phyloP scores from a whole-genome alignment of 2,329 filamentous ascomycete genomes.

The Juglanconis sp. region DNA sequence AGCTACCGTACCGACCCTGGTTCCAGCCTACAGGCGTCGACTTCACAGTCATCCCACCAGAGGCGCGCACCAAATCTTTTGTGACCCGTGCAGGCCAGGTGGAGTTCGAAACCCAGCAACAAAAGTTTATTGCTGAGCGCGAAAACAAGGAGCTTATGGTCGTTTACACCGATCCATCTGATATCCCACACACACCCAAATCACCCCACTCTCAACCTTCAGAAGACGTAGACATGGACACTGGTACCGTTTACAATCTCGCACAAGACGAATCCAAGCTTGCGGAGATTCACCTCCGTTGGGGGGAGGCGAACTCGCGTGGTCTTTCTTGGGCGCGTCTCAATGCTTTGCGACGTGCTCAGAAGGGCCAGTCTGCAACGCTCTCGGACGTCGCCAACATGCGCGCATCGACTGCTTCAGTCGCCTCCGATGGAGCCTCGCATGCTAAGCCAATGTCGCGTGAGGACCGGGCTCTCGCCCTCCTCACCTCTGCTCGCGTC shows the following conservation, averaged over 20 bases:
- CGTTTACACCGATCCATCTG: conserved; percentile 51
- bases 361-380: conserved; percentile 8
- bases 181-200: conserved; percentile 56
- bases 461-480: conserved; percentile 39
- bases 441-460: conserved; percentile 28
- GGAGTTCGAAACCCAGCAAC: conserved; percentile 52
- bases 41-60: conserved; percentile 44
- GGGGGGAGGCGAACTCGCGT: conserved; percentile 42
- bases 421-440: conserved; percentile 22
- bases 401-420: conserved; percentile 22
- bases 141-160: conserved; percentile 60
- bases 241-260: conserved; percentile 3
- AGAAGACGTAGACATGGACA: conserved; percentile 11
- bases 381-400: conserved; percentile 7
- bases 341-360: conserved; percentile 38
- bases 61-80: conserved; percentile 46
- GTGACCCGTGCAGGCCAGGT: conserved; percentile 52
- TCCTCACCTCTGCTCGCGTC: conserved; percentile 43
- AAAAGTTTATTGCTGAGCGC: conserved; percentile 52
- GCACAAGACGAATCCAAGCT: conserved; percentile 35
- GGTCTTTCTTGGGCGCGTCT: conserved; percentile 41
- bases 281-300: conserved; percentile 48
- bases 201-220: conserved; percentile 38
- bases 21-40: conserved; percentile 44
- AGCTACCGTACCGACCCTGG: conserved; percentile 52